A percentile compares a stretch with the other conserved stretches of the same genome.
Conservation (phyloP, 1,139 yeast species). For the Pichia sp. region DNA sequence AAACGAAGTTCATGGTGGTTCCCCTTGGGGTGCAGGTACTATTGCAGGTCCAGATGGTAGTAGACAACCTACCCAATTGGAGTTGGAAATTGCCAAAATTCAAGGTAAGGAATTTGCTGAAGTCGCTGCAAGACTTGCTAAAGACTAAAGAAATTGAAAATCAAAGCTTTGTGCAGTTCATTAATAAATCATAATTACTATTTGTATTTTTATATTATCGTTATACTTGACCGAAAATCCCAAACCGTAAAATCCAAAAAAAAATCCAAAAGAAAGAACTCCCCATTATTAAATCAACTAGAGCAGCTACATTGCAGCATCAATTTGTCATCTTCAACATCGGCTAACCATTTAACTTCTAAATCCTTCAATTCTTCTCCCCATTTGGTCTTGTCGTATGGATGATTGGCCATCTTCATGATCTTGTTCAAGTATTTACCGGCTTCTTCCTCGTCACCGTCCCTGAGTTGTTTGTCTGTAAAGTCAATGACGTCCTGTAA, state of each 20-base stretch:
- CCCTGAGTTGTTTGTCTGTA: conserved; percentile 21
- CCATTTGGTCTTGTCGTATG: conserved; percentile 56
- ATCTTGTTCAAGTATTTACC: conserved; percentile 41
- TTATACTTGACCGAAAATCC: not conserved
- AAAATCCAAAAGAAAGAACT: not conserved
- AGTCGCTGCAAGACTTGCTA: conserved; percentile 14
- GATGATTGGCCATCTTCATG: conserved; percentile 55
- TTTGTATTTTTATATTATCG: not conserved
- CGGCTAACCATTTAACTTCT: conserved; percentile 49
- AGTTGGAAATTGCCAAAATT: conserved; percentile 48
- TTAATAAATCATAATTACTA: not conserved
- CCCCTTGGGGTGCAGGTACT: conserved; percentile 87
- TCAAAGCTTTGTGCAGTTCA: too few species aligned
- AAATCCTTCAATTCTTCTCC: conserved; percentile 52
- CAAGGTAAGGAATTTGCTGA: conserved; percentile 61
- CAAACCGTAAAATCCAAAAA: too few species aligned
- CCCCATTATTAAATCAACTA: conserved; percentile 37
- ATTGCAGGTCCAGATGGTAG: conserved; percentile 73
- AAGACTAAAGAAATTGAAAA: too few species aligned
- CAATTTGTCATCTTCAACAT: conserved; percentile 36
- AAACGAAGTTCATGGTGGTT: conserved; percentile 69
- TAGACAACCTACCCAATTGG: conserved; percentile 59
- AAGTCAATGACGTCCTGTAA: conserved; percentile 70
- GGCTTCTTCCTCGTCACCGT: conserved; percentile 27
- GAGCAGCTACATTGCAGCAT: conserved; percentile 67